Evolutionary conservation across 768 basidiomycete genomes (phyloP).

Genomic region (Lentinula raphanica): DNA sequence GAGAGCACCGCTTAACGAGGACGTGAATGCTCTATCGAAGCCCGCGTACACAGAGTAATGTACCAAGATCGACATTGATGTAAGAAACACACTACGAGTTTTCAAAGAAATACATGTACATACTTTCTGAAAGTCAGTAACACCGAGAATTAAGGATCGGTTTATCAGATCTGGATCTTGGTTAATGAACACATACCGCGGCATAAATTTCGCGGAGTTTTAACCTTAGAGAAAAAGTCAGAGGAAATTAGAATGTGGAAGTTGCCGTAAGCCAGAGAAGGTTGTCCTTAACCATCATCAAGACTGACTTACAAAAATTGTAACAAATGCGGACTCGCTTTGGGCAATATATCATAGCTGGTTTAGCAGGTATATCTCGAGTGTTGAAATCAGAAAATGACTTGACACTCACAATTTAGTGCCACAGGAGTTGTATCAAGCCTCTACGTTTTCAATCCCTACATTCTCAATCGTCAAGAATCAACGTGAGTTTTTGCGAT

Average conservation of each 20-base stretch:
- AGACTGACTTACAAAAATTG: not conserved
- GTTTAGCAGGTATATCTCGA: conserved; percentile 7
- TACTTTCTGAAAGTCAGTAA: not conserved
- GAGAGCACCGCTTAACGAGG: not conserved
- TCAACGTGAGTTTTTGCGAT: not conserved
- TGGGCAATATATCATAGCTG: not conserved
- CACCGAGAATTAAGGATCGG: not conserved
- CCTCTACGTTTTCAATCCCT: not conserved
- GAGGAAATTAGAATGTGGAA: not conserved
- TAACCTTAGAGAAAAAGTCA: conserved; percentile 2
- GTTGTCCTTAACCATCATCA: not conserved
- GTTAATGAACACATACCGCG: not conserved
- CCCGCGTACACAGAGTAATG: not conserved
- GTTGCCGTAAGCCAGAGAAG: not conserved
- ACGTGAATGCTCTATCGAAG: not conserved
- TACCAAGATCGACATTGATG: too few species aligned
- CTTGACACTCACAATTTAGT: not conserved
- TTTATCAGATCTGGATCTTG: not conserved
- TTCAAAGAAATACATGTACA: not conserved
- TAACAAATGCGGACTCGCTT: not conserved
- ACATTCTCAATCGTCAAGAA: not conserved
- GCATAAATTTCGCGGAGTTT: conserved; percentile 3
- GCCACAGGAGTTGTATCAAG: not conserved
- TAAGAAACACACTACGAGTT: too few species aligned
- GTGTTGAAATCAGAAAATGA: not conserved